A percentile compares a stretch with the other conserved stretches of the same genome.
These are phyloP conservation scores for Oryza australiensis DNA, from an alignment of 176 grass and related monocot species.

Conservation along the genomic window DNA sequence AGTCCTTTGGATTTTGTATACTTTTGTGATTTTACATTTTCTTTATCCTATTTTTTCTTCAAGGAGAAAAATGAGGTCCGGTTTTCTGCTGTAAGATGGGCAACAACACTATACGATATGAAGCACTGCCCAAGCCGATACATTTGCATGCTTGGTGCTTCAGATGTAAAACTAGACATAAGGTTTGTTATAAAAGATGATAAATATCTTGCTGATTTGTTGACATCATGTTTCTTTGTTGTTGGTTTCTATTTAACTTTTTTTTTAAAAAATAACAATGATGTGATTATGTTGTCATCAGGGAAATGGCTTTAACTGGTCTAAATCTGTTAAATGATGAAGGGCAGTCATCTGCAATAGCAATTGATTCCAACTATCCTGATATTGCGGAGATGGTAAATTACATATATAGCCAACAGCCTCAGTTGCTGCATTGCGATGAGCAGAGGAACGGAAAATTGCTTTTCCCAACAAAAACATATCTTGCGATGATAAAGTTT, in stretches of 20 bases:
- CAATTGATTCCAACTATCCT: conserved; percentile 67
- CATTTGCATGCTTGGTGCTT: conserved; percentile 91
- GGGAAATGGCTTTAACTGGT: conserved; percentile 94
- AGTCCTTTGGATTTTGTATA: conserved; percentile 19
- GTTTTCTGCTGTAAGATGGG: too few relatives aligned
- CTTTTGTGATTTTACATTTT: conserved; percentile 40
- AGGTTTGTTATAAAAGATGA: conserved; percentile 50
- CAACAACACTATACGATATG: too few relatives aligned
- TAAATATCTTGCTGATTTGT: conserved; percentile 2
- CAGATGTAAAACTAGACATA: conserved; percentile 91
- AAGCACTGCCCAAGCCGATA: conserved; percentile 23
- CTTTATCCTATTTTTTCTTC: conserved; percentile 35
- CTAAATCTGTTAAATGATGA: conserved; percentile 76
- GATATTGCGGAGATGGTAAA: conserved; percentile 64
- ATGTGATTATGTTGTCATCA: conserved; percentile 44
- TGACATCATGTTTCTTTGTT: conserved; percentile 12
- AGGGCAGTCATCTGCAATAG: conserved; percentile 43
- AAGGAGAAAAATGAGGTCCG: conserved; percentile 47
- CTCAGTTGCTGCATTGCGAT: conserved; percentile 58
- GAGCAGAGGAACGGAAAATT: conserved; percentile 60
- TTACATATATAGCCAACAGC: conserved; percentile 69
- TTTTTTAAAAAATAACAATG: not conserved
- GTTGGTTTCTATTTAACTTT: conserved; percentile 17
- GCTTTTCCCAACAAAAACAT: conserved; percentile 73
- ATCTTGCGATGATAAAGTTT: conserved; percentile 89